phyloP scores from a whole-genome alignment of 768 basidiomycete species.

The Suillus americanus region DNA sequence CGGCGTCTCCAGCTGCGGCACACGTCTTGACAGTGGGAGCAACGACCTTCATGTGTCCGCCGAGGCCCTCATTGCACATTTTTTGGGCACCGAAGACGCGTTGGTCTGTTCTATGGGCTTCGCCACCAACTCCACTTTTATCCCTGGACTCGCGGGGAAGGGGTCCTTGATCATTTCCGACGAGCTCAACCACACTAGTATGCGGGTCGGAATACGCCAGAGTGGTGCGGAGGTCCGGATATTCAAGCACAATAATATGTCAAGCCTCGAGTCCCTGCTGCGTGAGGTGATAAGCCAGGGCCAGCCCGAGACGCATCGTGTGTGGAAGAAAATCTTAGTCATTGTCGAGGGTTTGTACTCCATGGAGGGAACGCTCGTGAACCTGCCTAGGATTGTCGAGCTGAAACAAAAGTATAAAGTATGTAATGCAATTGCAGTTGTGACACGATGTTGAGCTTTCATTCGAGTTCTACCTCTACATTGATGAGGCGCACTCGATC shows the following conservation, averaged over 20 bases:
- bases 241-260: neutral
- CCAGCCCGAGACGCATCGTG: neutral
- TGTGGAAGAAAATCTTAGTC: neutral
- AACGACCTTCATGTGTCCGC: neutral
- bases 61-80: neutral
- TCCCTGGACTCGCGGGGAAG: neutral
- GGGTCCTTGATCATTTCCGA: neutral
- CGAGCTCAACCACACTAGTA: neutral
- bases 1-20: neutral
- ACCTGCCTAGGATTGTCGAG: neutral
- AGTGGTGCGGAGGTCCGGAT: neutral
- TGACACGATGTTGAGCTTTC: neutral
- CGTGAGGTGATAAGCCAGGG: neutral
- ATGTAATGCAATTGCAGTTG: neutral
- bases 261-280: neutral
- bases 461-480: neutral
- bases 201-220: neutral
- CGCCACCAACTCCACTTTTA: neutral
- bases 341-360: neutral
- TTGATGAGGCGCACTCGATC: neutral
- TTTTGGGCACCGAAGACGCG: neutral
- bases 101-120: neutral
- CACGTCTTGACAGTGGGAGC: neutral
- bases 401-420: neutral
- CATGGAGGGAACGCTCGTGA: neutral